A percentile compares a stretch with the other conserved stretches of the same genome.
These are phyloP conservation scores for Mycena vitilis DNA, from an alignment of 768 basidiomycete genomes.

Conservation along the genomic window DNA sequence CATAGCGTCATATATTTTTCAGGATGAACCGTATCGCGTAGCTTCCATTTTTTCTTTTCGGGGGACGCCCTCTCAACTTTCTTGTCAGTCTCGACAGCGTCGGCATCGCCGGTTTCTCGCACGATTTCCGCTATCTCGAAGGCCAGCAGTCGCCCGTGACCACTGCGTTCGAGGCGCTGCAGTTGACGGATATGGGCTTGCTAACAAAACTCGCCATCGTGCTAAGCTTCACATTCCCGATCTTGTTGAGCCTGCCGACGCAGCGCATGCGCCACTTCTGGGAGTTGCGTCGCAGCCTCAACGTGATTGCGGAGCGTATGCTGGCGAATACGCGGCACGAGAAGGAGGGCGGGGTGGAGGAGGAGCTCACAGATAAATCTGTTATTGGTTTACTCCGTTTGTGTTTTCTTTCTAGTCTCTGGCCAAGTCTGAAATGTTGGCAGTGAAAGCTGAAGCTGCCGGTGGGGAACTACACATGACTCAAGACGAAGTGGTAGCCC, in stretches of 20 bases:
- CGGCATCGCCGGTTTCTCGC: slow-evolving; percentile 58
- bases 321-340: slow-evolving; percentile 30
- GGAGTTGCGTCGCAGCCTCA: slow-evolving; percentile 19
- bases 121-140: slow-evolving; percentile 48
- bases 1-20: not conserved
- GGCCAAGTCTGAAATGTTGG: not conserved
- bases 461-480: slow-evolving; percentile 38
- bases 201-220: slow-evolving; percentile 15
- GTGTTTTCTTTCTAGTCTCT: not conserved
- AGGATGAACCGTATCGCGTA: slow-evolving; percentile 58
- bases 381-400: slow-evolving; percentile 24
- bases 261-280: slow-evolving; percentile 19
- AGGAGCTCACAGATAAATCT: slow-evolving; percentile 25
- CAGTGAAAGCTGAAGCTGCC: slow-evolving; percentile 29
- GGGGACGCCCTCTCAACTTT: no score
- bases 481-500: slow-evolving; percentile 43
- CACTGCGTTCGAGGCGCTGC: slow-evolving; percentile 41
- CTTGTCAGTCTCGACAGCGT: slow-evolving; percentile 54
- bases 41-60: slow-evolving; percentile 1
- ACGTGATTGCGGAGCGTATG: slow-evolving; percentile 30
- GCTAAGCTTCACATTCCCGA: slow-evolving; percentile 26
- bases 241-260: slow-evolving; percentile 31
- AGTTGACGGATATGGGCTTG: not conserved
- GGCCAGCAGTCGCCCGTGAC: slow-evolving; percentile 46
- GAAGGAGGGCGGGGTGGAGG: slow-evolving; percentile 15